Evolutionary conservation across 192 early-diverging fungal genomes (phyloP).

Genomic region (Diversispora eburnea): DNA sequence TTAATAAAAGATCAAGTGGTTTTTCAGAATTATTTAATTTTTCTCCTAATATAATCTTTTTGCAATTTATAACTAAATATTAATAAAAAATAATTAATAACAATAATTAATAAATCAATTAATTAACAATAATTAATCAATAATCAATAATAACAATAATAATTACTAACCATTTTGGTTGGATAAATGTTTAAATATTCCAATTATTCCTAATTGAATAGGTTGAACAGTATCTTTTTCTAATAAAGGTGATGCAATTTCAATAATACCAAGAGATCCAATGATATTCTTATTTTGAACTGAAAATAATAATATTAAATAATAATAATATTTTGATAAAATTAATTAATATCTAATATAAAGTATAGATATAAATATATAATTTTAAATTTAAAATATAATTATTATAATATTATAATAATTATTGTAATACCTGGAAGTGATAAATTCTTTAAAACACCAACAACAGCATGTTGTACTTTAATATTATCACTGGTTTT

Average conservation of each 20-base stretch:
- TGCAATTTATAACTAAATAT: constrained; percentile 14
- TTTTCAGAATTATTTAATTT: background rate
- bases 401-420: background rate
- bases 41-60: constrained; percentile 17
- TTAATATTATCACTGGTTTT: constrained; percentile 44
- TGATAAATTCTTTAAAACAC: constrained; percentile 66
- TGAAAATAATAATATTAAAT: constrained; percentile 22
- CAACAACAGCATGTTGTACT: constrained; percentile 57
- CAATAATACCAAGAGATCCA: constrained; percentile 48
- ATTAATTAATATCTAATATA: background rate
- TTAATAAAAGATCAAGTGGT: constrained; percentile 35
- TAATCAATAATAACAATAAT: too few species aligned
- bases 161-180: constrained; percentile 37
- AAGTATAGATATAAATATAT: background rate
- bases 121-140: background rate
- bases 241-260: constrained; percentile 39
- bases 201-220: constrained; percentile 50
- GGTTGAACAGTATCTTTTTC: constrained; percentile 54
- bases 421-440: constrained; percentile 44
- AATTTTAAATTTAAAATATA: background rate
- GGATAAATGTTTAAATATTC: constrained; percentile 52
- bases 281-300: constrained; percentile 46
- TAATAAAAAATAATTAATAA: background rate
- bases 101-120: background rate
- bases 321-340: too few species aligned